Conservation (phyloP, 257 asterid genomes). For the Catharanthus roseus region DNA sequence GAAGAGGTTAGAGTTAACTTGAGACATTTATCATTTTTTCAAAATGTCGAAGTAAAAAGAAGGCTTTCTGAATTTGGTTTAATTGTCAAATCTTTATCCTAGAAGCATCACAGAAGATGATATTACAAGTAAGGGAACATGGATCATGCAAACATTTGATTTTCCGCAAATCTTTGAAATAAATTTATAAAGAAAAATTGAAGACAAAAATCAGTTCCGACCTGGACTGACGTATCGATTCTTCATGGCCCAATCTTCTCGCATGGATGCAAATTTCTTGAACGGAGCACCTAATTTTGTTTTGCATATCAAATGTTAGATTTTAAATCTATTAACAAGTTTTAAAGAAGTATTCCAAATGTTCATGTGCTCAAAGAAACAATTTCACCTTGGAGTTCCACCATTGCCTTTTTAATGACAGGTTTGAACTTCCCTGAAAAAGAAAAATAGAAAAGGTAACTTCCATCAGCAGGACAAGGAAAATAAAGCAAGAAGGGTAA, state of each 20-base stretch:
- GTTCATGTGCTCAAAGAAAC: background rate
- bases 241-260: slow-evolving; percentile 86
- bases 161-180: background rate
- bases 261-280: slow-evolving; percentile 62
- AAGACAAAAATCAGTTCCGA: slow-evolving; percentile 11
- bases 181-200: background rate
- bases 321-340: background rate
- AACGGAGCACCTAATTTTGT: slow-evolving; percentile 65
- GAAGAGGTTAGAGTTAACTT: background rate
- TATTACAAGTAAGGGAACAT: background rate
- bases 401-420: slow-evolving; percentile 99
- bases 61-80: background rate
- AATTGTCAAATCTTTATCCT: background rate
- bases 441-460: too few species aligned
- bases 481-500: background rate
- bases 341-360: background rate
- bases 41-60: background rate
- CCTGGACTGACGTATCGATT: slow-evolving; percentile 83
- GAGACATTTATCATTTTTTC: background rate
- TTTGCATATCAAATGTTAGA: background rate
- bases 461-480: background rate
- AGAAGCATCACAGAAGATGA: background rate
- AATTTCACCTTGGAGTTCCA: slow-evolving; percentile 79
- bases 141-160: background rate
- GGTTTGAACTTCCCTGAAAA: slow-evolving; percentile 85